Evolutionary conservation across 176 grass and related monocot genomes (phyloP), one percentile per base, ranked within the genome.

Genomic region (Juncus effusus): DNA sequence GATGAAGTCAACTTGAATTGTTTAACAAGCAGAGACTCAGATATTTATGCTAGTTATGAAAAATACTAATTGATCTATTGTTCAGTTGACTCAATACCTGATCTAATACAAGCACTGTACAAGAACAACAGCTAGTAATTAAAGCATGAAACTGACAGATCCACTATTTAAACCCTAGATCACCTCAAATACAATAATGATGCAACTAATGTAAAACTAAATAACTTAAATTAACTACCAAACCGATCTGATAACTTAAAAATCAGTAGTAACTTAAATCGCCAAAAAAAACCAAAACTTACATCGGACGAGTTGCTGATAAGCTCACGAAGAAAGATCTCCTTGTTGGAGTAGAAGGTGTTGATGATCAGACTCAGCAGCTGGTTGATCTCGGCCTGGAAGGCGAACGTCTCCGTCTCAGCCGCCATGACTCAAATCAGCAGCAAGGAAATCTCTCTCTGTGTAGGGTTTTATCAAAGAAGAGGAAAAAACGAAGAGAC

Each of bases 311-410:
- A 80, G 87, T 96, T 96, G 69, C 87, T 90, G 69, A 96, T 87
- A 64, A 96, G 68, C 78, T 96, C 91, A 39, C 87, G 74, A 14
- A 96, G 91, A 82, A 96, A 96, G 81, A 90, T 96, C 87, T 96
- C 91, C 91, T 96, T 96, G 73, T 96, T 96, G 76, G 91, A 96
- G 87, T 96, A 96, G 76, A 96, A 96, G 50, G 91, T 96, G 84
- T 96, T 96, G 76, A 96, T 96, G 78, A 96, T 96, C 56, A 96
- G 74, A 13, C 87, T 90, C 5, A 96, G 81, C 10, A 96, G 81
- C 79, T 96, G 87, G 73, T 96, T 96, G 76, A 96, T 96, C 84
- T 96, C 87, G 4, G 91, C 87, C 87, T 96, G 91, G 84, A 96
- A 96, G 64, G 91, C 87, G 77, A 96, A 96, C 54, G 91, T 96